Evolutionary conservation across 2,329 filamentous ascomycete species (phyloP).

Genomic region (Neopestalotiopsis clavispora): DNA sequence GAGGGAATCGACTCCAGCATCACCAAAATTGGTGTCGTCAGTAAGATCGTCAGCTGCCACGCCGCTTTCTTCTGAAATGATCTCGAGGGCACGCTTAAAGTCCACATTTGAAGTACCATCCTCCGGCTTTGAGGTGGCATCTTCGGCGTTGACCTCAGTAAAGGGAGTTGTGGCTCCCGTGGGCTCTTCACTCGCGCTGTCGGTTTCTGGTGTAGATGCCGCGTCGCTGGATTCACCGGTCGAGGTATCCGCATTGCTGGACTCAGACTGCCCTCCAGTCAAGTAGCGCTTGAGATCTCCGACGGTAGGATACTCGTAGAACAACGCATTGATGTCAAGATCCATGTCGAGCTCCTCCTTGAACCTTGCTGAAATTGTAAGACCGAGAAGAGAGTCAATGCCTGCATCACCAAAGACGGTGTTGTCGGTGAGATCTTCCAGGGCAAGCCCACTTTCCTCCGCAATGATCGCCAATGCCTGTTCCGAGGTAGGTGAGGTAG

Average conservation of each 20-base stretch:
- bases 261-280: not conserved
- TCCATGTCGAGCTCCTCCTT: constrained; percentile 37
- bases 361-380: constrained; percentile 38
- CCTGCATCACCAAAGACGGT: constrained; percentile 37
- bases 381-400: constrained; percentile 39
- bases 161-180: constrained; percentile 7
- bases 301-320: constrained; percentile 33
- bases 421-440: constrained; percentile 27
- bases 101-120: not conserved
- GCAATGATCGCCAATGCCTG: constrained; percentile 31
- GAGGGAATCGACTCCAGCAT: constrained; percentile 23
- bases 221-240: not conserved
- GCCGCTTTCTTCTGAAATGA: constrained; percentile 26
- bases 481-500: not conserved
- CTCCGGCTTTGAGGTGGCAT: not conserved
- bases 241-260: not conserved
- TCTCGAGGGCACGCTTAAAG: constrained; percentile 3
- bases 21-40: constrained; percentile 26
- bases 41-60: constrained; percentile 26
- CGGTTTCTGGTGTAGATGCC: constrained; percentile 4
- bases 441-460: constrained; percentile 32
- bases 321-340: constrained; percentile 30
- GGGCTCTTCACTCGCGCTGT: not conserved
- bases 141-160: constrained; percentile 3
- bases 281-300: constrained; percentile 24